Percentiles rank a stretch among this genome's conserved stretches.
phyloP scores from a whole-genome alignment of 2,329 filamentous ascomycete species.

The Pseudodiploospora longispora region DNA sequence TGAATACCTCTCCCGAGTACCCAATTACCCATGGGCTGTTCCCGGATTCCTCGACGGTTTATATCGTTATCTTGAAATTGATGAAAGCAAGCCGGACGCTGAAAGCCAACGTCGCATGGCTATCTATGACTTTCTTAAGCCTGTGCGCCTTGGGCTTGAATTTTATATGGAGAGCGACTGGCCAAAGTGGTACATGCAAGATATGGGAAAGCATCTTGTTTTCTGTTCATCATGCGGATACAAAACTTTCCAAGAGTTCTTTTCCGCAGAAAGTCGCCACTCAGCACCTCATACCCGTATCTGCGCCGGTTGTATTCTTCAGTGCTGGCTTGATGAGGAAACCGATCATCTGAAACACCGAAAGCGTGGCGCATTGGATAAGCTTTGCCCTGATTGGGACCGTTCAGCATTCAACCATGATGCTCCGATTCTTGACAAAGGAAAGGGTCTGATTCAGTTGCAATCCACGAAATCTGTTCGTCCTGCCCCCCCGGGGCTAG shows the following conservation, averaged over 20 bases:
- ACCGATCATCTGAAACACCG: conserved; percentile 18
- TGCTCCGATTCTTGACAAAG: conserved; percentile 18
- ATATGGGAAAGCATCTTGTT: conserved; percentile 15
- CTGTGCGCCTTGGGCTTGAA: conserved; percentile 20
- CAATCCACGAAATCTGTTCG: conserved; percentile 10
- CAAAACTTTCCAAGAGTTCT: conserved; percentile 24
- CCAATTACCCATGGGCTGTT: conserved; percentile 20
- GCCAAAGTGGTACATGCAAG: conserved; percentile 15
- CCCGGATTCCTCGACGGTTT: conserved; percentile 25
- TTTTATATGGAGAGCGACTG: conserved; percentile 12
- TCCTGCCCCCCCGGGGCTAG: neutral
- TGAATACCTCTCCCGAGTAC: conserved; percentile 20
- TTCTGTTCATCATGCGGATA: conserved; percentile 29
- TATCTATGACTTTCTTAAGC: conserved; percentile 25
- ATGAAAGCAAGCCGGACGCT: neutral
- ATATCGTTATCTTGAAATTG: conserved; percentile 19
- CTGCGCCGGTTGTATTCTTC: conserved; percentile 24
- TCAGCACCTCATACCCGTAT: conserved; percentile 10
- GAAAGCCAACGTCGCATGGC: conserved; percentile 11
- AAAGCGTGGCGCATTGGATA: conserved; percentile 11
- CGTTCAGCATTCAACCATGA: conserved; percentile 19
- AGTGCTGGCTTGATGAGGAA: conserved; percentile 21
- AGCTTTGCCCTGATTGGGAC: conserved; percentile 21
- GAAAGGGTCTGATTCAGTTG: conserved; percentile 14
- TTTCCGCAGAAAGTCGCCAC: conserved; percentile 2